Percentiles rank a stretch among this genome's conserved stretches.
Evolutionary conservation across 1,284 basidiomycete genomes (phyloP).

Genomic region (Stygiomarasmius scandens): DNA sequence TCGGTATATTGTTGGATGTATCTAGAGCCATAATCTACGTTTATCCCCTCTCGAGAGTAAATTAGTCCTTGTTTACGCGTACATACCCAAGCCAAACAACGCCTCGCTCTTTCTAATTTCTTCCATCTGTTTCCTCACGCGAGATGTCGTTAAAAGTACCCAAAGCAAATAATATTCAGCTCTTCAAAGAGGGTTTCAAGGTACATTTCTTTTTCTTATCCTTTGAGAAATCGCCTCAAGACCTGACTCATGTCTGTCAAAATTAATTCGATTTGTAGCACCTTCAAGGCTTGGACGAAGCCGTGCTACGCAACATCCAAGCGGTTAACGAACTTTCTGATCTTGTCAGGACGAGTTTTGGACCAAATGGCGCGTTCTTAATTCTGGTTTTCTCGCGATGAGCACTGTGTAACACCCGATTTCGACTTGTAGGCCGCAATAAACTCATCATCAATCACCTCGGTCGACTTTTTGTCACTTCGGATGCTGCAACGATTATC

Average conservation of each 20-base stretch:
- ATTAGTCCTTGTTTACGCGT: not conserved
- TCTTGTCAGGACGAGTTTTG: constrained; percentile 95
- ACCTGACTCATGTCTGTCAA: constrained; percentile 9
- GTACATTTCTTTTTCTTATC: constrained; percentile 45
- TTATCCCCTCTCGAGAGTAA: not conserved
- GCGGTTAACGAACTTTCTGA: constrained; percentile 94
- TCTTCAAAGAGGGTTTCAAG: constrained; percentile 97
- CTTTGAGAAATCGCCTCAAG: constrained; percentile 10
- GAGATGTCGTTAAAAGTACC: constrained; percentile 87
- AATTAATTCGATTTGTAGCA: constrained; percentile 50
- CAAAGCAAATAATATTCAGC: constrained; percentile 84
- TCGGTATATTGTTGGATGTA: too few species aligned
- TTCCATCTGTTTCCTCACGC: not conserved
- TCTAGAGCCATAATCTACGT: not conserved
- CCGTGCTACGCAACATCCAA: constrained; percentile 93
- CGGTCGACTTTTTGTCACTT: constrained; percentile 94
- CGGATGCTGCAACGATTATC: constrained; percentile 98
- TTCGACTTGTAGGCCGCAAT: constrained; percentile 70
- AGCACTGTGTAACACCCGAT: constrained; percentile 8
- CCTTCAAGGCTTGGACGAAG: constrained; percentile 90
- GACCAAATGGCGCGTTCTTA: constrained; percentile 81
- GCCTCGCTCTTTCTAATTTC: not conserved
- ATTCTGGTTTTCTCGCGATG: constrained; percentile 6
- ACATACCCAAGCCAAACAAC: not conserved
- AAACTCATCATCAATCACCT: constrained; percentile 97